Conservation (phyloP, 352 stramenopile species). For the Globisporangium camurandrum region DNA sequence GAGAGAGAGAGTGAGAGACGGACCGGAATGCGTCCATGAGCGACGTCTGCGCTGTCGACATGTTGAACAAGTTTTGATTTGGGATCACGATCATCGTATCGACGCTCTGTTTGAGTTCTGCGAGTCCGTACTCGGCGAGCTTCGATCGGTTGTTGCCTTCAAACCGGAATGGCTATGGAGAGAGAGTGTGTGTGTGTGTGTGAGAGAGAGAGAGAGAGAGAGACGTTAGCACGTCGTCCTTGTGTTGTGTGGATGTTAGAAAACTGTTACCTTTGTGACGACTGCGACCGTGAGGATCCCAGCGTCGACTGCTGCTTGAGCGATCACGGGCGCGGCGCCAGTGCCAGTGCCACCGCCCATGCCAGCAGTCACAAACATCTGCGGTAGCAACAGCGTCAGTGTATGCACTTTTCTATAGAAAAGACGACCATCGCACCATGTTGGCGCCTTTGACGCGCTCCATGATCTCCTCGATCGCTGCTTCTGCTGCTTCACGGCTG, state of each 20-base stretch:
- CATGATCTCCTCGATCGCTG: conserved; percentile 80
- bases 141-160: conserved; percentile 79
- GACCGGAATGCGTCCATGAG: conserved; percentile 85
- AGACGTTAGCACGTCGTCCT: no score
- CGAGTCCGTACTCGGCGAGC: conserved; percentile 66
- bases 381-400: conserved; percentile 2
- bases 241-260: no score
- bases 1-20: not conserved
- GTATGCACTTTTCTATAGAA: not conserved
- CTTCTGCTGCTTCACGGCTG: conserved; percentile 67
- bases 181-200: no score
- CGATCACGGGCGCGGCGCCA: conserved; percentile 77
- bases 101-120: conserved; percentile 75
- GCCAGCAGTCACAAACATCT: conserved; percentile 86
- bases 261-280: conserved; percentile 85
- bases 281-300: conserved; percentile 82
- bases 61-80: conserved; percentile 88
- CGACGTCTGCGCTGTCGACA: conserved; percentile 81
- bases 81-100: conserved; percentile 87
- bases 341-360: conserved; percentile 83
- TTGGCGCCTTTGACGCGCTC: conserved; percentile 77
- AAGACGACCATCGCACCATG: conserved; percentile 42
- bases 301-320: conserved; percentile 70
- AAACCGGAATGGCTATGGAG: conserved; percentile 71
- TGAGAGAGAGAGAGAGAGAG: not conserved